Conservation (phyloP, 441 rosid species). For the Sinapis alba region DNA sequence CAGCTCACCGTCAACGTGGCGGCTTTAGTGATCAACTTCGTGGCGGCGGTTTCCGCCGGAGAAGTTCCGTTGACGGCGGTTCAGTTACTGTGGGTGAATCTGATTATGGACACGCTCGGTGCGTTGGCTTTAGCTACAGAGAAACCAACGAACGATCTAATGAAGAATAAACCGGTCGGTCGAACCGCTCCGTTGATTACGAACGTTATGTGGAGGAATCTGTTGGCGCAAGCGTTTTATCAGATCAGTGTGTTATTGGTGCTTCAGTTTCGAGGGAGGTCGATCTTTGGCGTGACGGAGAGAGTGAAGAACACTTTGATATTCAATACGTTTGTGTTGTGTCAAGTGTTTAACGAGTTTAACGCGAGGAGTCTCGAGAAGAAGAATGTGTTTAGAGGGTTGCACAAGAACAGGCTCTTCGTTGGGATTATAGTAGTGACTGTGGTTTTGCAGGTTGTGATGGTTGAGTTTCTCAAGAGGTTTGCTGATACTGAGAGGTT, state of each 20-base stretch:
- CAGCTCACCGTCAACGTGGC: constrained; percentile 62
- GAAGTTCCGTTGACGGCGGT: constrained; percentile 55
- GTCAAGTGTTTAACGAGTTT: constrained; percentile 65
- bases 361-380: constrained; percentile 60
- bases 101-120: constrained; percentile 68
- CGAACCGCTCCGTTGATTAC: constrained; percentile 49
- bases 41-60: constrained; percentile 60
- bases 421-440: constrained; percentile 47
- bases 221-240: constrained; percentile 50
- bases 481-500: constrained; percentile 59
- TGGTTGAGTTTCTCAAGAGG: constrained; percentile 55
- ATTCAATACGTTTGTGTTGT: constrained; percentile 55
- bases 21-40: constrained; percentile 52
- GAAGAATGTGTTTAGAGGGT: constrained; percentile 55
- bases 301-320: constrained; percentile 51
- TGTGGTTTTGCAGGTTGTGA: constrained; percentile 50
- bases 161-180: constrained; percentile 56
- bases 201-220: constrained; percentile 59
- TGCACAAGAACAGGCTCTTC: constrained; percentile 53
- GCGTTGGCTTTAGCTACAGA: constrained; percentile 66
- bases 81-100: constrained; percentile 59
- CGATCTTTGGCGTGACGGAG: constrained; percentile 44
- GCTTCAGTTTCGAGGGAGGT: constrained; percentile 50
- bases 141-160: constrained; percentile 51
- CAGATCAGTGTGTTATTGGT: constrained; percentile 48